These are phyloP conservation scores for Kandelia obovata DNA, from an alignment of 345 rosid species.

Conservation along the genomic window DNA sequence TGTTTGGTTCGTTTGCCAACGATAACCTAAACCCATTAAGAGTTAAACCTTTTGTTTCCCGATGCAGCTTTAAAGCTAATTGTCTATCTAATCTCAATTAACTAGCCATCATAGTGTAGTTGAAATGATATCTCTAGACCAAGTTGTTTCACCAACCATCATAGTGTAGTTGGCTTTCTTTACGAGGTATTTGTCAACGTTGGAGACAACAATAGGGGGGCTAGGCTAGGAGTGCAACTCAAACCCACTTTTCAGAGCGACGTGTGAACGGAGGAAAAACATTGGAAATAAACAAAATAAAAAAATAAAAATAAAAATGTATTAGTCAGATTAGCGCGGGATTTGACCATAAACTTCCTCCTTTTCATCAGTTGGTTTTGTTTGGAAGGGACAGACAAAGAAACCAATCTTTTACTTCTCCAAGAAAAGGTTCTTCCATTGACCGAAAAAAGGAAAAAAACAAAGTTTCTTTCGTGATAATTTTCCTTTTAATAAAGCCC, in stretches of 20 bases:
- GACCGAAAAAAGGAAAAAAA: neutral
- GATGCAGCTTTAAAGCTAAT: constrained; percentile 11
- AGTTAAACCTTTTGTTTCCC: too few relatives aligned
- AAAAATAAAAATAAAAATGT: too few relatives aligned
- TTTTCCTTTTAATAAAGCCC: constrained; percentile 3
- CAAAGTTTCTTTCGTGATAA: constrained; percentile 15
- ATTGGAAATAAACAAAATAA: constrained; percentile 2
- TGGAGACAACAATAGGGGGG: neutral
- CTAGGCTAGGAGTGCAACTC: too few relatives aligned
- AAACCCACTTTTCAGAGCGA: constrained; percentile 16
- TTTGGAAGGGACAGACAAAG: constrained; percentile 36
- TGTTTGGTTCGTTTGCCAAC: constrained; percentile 17
- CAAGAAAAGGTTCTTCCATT: constrained; percentile 26
- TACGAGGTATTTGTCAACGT: neutral
- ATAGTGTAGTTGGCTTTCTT: neutral
- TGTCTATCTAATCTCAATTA: neutral
- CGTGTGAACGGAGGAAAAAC: constrained; percentile 20
- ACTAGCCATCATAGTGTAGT: neutral
- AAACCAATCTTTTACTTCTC: constrained; percentile 38
- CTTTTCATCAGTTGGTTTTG: neutral
- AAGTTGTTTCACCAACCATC: constrained; percentile 27
- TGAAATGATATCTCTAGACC: constrained; percentile 10
- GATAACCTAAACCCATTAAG: constrained; percentile 10
- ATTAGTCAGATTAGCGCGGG: constrained; percentile 26
- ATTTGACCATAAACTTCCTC: constrained; percentile 34